Conservation (phyloP, 208 protist genomes). For the Crithidia fasciculata region DNA sequence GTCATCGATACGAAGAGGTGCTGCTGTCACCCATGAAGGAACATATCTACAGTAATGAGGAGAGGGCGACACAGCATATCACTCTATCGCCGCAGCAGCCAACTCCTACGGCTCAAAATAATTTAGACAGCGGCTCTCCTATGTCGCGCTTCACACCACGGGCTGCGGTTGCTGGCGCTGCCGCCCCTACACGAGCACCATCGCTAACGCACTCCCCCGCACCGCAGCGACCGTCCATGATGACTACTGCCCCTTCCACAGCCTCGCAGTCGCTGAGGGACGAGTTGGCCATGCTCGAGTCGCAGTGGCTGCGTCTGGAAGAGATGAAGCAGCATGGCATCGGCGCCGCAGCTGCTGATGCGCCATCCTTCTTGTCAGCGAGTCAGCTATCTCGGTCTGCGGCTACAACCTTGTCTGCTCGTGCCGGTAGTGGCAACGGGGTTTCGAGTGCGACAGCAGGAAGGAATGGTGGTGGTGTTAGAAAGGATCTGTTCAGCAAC, state of each 20-base stretch:
- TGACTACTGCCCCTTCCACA: slow-evolving; percentile 1
- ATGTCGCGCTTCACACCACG: not conserved
- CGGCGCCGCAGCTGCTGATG: not conserved
- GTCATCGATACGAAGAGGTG: slow-evolving; percentile 57
- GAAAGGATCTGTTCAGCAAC: slow-evolving; percentile 7
- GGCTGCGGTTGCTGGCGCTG: not conserved
- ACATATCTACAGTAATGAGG: not conserved
- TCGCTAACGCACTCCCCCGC: not conserved
- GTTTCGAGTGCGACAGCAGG: not conserved
- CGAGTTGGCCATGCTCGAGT: slow-evolving; percentile 70
- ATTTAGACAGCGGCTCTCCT: no score
- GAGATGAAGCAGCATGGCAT: slow-evolving; percentile 44
- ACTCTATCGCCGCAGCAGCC: not conserved
- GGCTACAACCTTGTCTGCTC: no score
- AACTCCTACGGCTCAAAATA: no score
- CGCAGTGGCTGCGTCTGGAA: slow-evolving; percentile 78
- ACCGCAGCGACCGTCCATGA: not conserved
- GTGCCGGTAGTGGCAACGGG: no score
- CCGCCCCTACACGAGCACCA: slow-evolving; percentile 7
- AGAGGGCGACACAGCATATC: not conserved
- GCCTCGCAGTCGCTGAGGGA: slow-evolving; percentile 27
- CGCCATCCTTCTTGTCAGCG: not conserved
- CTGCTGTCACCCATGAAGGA: slow-evolving; percentile 9
- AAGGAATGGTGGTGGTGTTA: not conserved
- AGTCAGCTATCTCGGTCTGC: not conserved